Evolutionary conservation across 352 stramenopile genomes (phyloP).

Genomic region (Phytophthora tentaculata): DNA sequence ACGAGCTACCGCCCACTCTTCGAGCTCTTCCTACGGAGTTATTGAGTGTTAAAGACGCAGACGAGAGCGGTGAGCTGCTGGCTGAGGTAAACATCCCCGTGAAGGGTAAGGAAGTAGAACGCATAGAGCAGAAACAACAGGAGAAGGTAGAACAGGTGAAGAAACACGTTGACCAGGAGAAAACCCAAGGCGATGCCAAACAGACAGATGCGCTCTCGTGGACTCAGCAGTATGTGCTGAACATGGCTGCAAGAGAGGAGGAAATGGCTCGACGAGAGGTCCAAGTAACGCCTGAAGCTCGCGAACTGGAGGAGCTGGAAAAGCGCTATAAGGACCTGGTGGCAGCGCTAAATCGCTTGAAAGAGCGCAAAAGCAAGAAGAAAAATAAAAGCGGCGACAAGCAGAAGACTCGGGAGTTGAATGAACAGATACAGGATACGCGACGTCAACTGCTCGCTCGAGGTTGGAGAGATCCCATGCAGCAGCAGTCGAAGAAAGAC

Average conservation of each 20-base stretch:
- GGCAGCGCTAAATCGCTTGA: constrained; percentile 43
- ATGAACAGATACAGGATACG: constrained; percentile 47
- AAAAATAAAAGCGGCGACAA: constrained; percentile 58
- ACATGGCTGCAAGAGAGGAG: constrained; percentile 56
- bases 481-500: constrained; percentile 54
- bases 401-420: constrained; percentile 40
- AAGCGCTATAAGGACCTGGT: constrained; percentile 48
- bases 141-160: constrained; percentile 8
- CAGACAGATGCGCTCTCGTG: constrained; percentile 57
- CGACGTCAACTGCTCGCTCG: constrained; percentile 51
- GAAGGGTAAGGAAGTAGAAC: constrained; percentile 7
- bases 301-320: constrained; percentile 56
- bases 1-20: constrained; percentile 55
- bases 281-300: constrained; percentile 44
- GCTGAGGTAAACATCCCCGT: constrained; percentile 38
- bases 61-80: constrained; percentile 36
- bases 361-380: constrained; percentile 66
- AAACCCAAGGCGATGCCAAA: constrained; percentile 13
- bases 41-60: constrained; percentile 6
- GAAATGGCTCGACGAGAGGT: constrained; percentile 45
- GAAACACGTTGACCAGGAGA: constrained; percentile 21
- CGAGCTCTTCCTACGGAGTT: constrained; percentile 38
- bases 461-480: constrained; percentile 50
- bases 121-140: constrained; percentile 2
- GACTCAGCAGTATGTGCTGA: constrained; percentile 78